Percentiles rank a stretch among this genome's conserved stretches.
These are phyloP conservation scores for Calycina marina DNA, from an alignment of 2,329 filamentous ascomycete species.

Conservation along the genomic window DNA sequence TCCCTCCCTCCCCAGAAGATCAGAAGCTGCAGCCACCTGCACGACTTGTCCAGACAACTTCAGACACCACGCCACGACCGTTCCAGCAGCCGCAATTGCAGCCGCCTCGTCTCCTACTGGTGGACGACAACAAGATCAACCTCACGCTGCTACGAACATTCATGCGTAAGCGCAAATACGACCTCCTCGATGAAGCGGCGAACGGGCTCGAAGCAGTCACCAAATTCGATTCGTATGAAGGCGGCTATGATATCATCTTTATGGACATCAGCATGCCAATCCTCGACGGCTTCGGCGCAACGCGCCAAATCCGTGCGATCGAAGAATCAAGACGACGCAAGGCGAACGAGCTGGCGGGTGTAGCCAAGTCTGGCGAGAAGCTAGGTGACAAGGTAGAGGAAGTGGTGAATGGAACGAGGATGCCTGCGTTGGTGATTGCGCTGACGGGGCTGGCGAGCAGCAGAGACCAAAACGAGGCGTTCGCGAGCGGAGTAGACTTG, in stretches of 20 bases:
- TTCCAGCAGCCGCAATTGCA: not conserved
- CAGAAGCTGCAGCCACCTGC: too few relatives aligned
- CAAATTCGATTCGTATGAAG: constrained; percentile 23
- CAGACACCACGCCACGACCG: not conserved
- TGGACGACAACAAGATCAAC: constrained; percentile 30
- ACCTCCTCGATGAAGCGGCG: constrained; percentile 27
- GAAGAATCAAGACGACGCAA: constrained; percentile 24
- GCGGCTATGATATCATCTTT: constrained; percentile 29
- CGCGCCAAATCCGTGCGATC: constrained; percentile 32
- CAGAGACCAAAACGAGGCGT: constrained; percentile 24
- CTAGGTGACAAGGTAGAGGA: not conserved
- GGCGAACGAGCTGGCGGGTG: not conserved
- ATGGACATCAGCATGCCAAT: constrained; percentile 41
- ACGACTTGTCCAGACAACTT: too few relatives aligned
- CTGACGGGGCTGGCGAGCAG: constrained; percentile 24
- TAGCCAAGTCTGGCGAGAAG: not conserved
- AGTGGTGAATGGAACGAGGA: not conserved
- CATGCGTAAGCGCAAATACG: constrained; percentile 25
- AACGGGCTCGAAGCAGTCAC: constrained; percentile 35
- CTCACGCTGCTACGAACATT: constrained; percentile 26
- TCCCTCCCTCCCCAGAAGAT: too few relatives aligned
- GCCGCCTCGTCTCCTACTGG: constrained; percentile 21
- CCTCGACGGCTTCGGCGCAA: constrained; percentile 35
- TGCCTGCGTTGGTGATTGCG: constrained; percentile 24
- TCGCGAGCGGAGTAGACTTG: constrained; percentile 22